These are phyloP conservation scores for Austroboletus festivus DNA, from an alignment of 768 basidiomycete species.

Conservation along the genomic window DNA sequence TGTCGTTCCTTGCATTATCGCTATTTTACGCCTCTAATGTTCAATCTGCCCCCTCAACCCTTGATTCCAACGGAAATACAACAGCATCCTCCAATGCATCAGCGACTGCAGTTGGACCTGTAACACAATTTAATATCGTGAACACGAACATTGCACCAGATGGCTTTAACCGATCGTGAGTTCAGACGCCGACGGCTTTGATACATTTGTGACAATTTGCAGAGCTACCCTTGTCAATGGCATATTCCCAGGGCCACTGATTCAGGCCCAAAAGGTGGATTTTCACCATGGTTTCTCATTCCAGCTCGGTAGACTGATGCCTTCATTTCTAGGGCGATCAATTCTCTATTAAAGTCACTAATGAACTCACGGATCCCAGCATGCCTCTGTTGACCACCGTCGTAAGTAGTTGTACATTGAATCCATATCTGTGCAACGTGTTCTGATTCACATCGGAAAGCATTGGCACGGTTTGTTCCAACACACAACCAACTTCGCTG, in stretches of 20 bases:
- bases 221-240: constrained; percentile 45
- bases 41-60: no score
- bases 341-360: constrained; percentile 42
- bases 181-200: neutral
- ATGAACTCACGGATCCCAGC: constrained; percentile 41
- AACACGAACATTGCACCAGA: constrained; percentile 23
- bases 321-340: constrained; percentile 33
- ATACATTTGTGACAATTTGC: neutral
- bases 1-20: no score
- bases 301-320: neutral
- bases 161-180: constrained; percentile 27
- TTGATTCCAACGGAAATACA: no score
- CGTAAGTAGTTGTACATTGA: constrained; percentile 18
- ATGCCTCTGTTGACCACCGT: constrained; percentile 49
- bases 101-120: neutral
- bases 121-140: constrained; percentile 29
- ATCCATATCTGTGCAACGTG: neutral
- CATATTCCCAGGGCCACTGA: constrained; percentile 45
- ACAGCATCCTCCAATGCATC: no score
- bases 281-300: no score
- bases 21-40: no score
- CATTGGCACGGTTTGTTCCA: constrained; percentile 36
- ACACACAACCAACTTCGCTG: constrained; percentile 26
- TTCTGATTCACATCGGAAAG: constrained; percentile 14
- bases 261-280: constrained; percentile 37